Evolutionary conservation across 164 flowering plant genomes (phyloP).

Genomic region (Houttuynia cordata): DNA sequence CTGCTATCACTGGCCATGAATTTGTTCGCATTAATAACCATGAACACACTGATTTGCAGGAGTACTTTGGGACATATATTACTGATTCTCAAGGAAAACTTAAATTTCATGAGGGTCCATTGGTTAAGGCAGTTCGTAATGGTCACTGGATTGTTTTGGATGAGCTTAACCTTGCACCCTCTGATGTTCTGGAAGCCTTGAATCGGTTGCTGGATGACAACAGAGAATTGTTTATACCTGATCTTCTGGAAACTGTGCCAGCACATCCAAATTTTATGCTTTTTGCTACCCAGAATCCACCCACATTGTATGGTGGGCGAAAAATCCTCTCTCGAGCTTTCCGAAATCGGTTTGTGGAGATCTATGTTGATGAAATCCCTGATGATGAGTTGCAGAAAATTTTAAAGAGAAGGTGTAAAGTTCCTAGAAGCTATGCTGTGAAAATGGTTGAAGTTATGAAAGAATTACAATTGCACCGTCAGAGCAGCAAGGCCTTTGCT

Average conservation of each 20-base stretch:
- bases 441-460: slow-evolving; percentile 94
- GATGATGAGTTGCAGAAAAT: slow-evolving; percentile 63
- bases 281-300: slow-evolving; percentile 98
- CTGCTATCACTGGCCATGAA: slow-evolving; percentile 68
- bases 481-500: slow-evolving; percentile 83
- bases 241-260: slow-evolving; percentile 51
- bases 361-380: slow-evolving; percentile 95
- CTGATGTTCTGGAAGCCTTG: slow-evolving; percentile 94
- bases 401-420: slow-evolving; percentile 47
- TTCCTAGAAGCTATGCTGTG: slow-evolving; percentile 52
- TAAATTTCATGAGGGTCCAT: slow-evolving; percentile 76
- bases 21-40: slow-evolving; percentile 96
- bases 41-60: slow-evolving; percentile 94
- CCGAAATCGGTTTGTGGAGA: slow-evolving; percentile 93
- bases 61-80: slow-evolving; percentile 82
- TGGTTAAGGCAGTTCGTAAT: slow-evolving; percentile 83
- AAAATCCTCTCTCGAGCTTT: slow-evolving; percentile 96
- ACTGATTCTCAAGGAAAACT: slow-evolving; percentile 76
- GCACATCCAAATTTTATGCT: slow-evolving; percentile 96
- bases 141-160: slow-evolving; percentile 95
- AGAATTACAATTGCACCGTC: slow-evolving; percentile 82
- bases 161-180: slow-evolving; percentile 95
- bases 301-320: slow-evolving; percentile 85
- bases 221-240: slow-evolving; percentile 91
- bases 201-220: slow-evolving; percentile 90